These are phyloP conservation scores for Rhizopogon vulgaris DNA, from an alignment of 768 basidiomycete species.

Conservation along the genomic window DNA sequence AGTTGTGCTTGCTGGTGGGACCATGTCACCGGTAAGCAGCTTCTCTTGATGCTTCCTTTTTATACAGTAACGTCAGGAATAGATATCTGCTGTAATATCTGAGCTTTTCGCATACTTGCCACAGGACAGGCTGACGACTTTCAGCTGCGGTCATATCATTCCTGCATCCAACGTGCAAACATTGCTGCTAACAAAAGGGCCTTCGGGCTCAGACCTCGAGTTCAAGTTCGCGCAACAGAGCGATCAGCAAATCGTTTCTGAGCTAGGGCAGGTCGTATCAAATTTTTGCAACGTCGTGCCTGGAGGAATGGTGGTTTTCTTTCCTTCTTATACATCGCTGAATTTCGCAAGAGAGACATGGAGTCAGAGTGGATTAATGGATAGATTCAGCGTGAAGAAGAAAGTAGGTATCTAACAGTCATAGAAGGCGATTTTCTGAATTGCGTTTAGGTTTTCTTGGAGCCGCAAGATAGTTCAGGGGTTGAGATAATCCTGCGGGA, in stretches of 20 bases:
- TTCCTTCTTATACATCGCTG: slow-evolving; percentile 87
- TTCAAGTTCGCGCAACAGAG: slow-evolving; percentile 77
- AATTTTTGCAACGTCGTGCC: slow-evolving; percentile 78
- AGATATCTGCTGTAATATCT: slow-evolving; percentile 83
- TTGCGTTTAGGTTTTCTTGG: slow-evolving; percentile 72
- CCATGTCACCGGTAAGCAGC: slow-evolving; percentile 87
- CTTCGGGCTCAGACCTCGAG: slow-evolving; percentile 64
- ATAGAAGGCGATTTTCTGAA: background rate
- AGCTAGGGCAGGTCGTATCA: slow-evolving; percentile 78
- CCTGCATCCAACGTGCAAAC: slow-evolving; percentile 73
- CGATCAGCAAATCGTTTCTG: slow-evolving; percentile 60
- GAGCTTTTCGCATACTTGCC: slow-evolving; percentile 75
- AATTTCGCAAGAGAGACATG: slow-evolving; percentile 61
- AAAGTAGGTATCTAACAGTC: slow-evolving; percentile 39
- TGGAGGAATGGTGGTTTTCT: slow-evolving; percentile 87
- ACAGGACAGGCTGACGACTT: slow-evolving; percentile 57
- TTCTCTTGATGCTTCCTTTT: background rate
- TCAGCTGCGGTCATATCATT: slow-evolving; percentile 92
- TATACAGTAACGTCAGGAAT: background rate
- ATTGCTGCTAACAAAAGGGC: slow-evolving; percentile 68
- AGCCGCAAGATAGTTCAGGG: slow-evolving; percentile 65
- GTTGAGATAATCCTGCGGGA: slow-evolving; percentile 74
- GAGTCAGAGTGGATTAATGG: slow-evolving; percentile 54
- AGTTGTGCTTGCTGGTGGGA: slow-evolving; percentile 92
- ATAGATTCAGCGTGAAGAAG: slow-evolving; percentile 65